Base-by-base conservation (phyloP, 2,329 filamentous ascomycete species). In the Monosporascus sp. region DNA sequence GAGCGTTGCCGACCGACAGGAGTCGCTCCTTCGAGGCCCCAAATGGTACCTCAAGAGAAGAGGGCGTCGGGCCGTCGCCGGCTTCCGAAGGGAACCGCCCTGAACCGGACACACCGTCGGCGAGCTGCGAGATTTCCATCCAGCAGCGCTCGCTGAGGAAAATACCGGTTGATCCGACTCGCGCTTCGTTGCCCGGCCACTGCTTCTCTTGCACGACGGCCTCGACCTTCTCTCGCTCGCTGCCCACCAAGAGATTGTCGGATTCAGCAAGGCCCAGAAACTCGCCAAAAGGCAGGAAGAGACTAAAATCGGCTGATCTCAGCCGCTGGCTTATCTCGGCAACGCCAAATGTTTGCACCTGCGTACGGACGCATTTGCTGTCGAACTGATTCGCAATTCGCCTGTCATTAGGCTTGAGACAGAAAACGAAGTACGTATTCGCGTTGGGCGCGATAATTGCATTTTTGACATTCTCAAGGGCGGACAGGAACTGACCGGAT, bases 381-480 rank as follows among this genome's bases (percentile, higher is more conserved):
- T 99, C 94, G 63, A 97, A 99, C 66, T 99, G 94, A 62, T 99
- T 99, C 57, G 94, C 93, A 60, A 99, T 99, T 49, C 94, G 86
- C 51, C 94, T 84, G 68, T 99, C 94, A 63, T 99, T 99, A 22
- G 94, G 93, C 73, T 99, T 99, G 58, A 99, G 74, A 66, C 94
- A 99, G 72, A 99, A 97, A 45, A 99, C 83, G 63, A 97, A 97
- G 72, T 99, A 99, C 1, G 88, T 84, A 65, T 99, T 99, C 11
- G 91, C 89, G 65, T 91, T 89, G 4, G 87, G 82, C 2, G 89
- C 85, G 2, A 85, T 88, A 45, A 99, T 77, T 2, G 91, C 92
- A 63, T 93, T 92, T 54, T 87, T 95, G 53, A 99, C 89, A 55
- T 94, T 95, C 60, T 96, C 90, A 26, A 99, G 77, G 0, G 92